phyloP scores from a whole-genome alignment of 257 asterid species.

The Craterostigma plantagineum region DNA sequence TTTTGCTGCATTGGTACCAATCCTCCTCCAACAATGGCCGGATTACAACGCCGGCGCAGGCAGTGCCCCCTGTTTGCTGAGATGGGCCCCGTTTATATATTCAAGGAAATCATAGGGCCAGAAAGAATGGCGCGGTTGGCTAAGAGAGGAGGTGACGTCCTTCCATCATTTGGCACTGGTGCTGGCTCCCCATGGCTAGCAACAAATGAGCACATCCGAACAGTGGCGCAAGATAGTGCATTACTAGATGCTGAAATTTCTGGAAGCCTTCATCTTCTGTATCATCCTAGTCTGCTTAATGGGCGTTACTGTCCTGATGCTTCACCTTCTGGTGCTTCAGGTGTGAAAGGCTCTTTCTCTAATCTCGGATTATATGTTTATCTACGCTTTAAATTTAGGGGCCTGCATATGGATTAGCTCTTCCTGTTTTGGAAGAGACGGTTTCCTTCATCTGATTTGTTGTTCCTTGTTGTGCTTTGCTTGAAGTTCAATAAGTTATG shows the following conservation, averaged over 20 bases:
- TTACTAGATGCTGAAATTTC: constrained; percentile 67
- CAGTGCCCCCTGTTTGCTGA: constrained; percentile 98
- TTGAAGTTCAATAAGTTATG: too few relatives aligned
- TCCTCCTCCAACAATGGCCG: constrained; percentile 99
- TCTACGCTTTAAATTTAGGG: too few relatives aligned
- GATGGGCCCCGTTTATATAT: constrained; percentile 91
- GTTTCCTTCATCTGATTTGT: too few relatives aligned
- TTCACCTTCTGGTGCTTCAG: constrained; percentile 92
- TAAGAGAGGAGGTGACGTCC: constrained; percentile 81
- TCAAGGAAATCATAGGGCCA: constrained; percentile 84
- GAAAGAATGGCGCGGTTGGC: constrained; percentile 75
- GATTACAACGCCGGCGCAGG: constrained; percentile 95
- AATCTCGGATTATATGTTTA: not conserved
- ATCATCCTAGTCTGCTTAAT: constrained; percentile 82
- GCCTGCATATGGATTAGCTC: too few relatives aligned
- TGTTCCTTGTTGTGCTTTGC: too few relatives aligned
- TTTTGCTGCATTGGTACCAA: constrained; percentile 98
- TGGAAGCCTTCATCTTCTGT: constrained; percentile 77
- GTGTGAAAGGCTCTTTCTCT: constrained; percentile 31
- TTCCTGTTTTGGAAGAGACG: too few relatives aligned
- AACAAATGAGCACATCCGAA: constrained; percentile 44
- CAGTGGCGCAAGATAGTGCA: constrained; percentile 56
- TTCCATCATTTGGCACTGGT: constrained; percentile 85
- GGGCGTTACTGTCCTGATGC: constrained; percentile 97
- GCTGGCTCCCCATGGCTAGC: constrained; percentile 89